These are phyloP conservation scores for Scleromitrula shiraiana DNA, from an alignment of 2,329 filamentous ascomycete genomes.

Conservation along the genomic window DNA sequence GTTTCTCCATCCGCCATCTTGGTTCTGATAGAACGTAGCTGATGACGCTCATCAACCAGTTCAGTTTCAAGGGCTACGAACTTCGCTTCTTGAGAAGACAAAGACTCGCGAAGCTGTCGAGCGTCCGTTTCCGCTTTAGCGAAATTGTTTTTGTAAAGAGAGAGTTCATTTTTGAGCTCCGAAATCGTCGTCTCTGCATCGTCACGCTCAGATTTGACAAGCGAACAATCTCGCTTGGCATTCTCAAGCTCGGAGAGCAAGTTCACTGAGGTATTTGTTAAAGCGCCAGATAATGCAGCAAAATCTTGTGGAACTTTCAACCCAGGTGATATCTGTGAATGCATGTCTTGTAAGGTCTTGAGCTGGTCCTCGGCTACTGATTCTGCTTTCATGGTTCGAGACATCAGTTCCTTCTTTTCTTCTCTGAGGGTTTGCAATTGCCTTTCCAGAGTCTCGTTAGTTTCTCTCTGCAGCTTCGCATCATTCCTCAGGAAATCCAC, in stretches of 20 bases:
- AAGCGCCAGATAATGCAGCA: conserved; percentile 48
- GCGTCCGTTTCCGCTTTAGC: conserved; percentile 43
- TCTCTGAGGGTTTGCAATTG: conserved; percentile 49
- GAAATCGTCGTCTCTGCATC: conserved; percentile 46
- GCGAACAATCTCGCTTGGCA: conserved; percentile 49
- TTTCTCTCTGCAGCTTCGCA: conserved; percentile 49
- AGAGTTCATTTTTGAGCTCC: conserved; percentile 50
- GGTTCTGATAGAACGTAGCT: conserved; percentile 59
- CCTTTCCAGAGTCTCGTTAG: conserved; percentile 48
- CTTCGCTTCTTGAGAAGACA: conserved; percentile 47
- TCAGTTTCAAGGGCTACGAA: conserved; percentile 47
- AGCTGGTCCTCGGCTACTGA: conserved; percentile 45
- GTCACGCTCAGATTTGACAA: conserved; percentile 57
- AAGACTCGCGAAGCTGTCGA: conserved; percentile 44
- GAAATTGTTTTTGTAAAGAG: conserved; percentile 44
- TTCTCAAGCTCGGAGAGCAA: conserved; percentile 51
- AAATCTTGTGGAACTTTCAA: conserved; percentile 48
- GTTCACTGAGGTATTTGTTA: conserved; percentile 50
- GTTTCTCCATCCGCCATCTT: conserved; percentile 78
- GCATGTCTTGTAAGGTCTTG: conserved; percentile 48
- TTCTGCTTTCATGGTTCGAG: conserved; percentile 43
- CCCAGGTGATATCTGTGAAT: conserved; percentile 48
- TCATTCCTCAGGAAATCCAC: conserved; percentile 56
- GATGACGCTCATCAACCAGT: conserved; percentile 55
- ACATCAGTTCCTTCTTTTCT: conserved; percentile 43